Conservation (phyloP, 495 filamentous ascomycete species). For the Trichoderma orchidacearum region DNA sequence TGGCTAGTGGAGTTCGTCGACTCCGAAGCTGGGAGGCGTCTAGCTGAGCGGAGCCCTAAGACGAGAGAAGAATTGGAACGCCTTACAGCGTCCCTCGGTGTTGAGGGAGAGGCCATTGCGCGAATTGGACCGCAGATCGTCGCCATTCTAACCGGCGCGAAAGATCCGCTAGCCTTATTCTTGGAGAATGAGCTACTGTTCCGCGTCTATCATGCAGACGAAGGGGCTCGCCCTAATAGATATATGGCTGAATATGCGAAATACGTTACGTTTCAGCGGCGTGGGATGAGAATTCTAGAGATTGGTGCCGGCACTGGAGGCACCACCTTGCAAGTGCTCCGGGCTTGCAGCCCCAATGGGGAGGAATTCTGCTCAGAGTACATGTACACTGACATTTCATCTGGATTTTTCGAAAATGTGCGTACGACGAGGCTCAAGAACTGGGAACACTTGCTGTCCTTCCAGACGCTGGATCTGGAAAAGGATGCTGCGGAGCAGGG, state of each 20-base stretch:
- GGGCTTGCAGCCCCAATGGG: not conserved
- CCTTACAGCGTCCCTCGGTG: not conserved
- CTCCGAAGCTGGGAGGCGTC: not conserved
- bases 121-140: conserved; percentile 1
- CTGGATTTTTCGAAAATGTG: conserved; percentile 22
- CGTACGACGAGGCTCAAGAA: not conserved
- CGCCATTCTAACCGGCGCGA: conserved; percentile 2
- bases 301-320: conserved; percentile 29
- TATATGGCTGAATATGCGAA: conserved; percentile 9
- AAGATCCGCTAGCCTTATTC: conserved; percentile 4
- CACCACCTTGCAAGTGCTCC: conserved; percentile 11
- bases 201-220: conserved; percentile 1
- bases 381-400: conserved; percentile 31
- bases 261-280: conserved; percentile 14
- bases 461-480: conserved; percentile 30
- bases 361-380: conserved; percentile 13
- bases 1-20: not conserved
- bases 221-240: conserved; percentile 5
- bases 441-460: conserved; percentile 23
- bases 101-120: conserved; percentile 5
- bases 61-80: not conserved
- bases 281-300: conserved; percentile 25
- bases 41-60: not conserved
- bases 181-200: conserved; percentile 6
- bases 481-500: conserved; percentile 25